These are phyloP conservation scores for Tranzscheliella williamsii DNA, from an alignment of 1,284 basidiomycete genomes.

Conservation along the genomic window DNA sequence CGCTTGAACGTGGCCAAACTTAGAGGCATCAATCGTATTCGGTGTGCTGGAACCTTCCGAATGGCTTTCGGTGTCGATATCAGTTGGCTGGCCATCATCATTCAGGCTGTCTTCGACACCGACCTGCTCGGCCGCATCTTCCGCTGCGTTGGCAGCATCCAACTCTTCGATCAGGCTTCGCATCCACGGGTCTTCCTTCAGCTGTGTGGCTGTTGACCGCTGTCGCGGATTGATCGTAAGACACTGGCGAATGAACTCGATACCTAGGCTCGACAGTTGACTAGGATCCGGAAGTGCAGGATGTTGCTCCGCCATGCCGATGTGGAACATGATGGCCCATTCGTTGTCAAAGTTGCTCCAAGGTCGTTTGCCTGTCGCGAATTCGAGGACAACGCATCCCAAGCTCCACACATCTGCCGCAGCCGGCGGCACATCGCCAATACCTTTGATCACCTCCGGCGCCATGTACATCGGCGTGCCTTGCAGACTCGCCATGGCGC, in stretches of 20 bases:
- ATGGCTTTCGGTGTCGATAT: constrained; percentile 1
- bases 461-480: constrained; percentile 99
- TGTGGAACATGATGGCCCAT: constrained; percentile 99
- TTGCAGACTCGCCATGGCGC: constrained; percentile 71
- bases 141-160: constrained; percentile 47
- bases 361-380: constrained; percentile 91
- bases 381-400: constrained; percentile 94
- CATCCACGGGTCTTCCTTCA: constrained; percentile 90
- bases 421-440: constrained; percentile 73
- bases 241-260: constrained; percentile 91
- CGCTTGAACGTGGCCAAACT: not conserved
- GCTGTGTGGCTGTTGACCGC: constrained; percentile 81
- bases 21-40: not conserved
- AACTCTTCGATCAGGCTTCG: constrained; percentile 55
- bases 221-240: constrained; percentile 82
- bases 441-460: constrained; percentile 92
- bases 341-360: constrained; percentile 99
- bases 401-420: constrained; percentile 98
- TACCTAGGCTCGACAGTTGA: constrained; percentile 85
- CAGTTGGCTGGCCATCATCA: constrained; percentile 6
- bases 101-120: not conserved
- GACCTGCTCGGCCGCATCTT: constrained; percentile 31
- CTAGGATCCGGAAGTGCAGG: constrained; percentile 89
- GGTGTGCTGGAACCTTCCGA: not conserved
- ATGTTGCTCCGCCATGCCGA: constrained; percentile 94